A percentile compares a stretch with the other conserved stretches of the same genome.
phyloP scores from a whole-genome alignment of 768 basidiomycete species.

The Kwoniella shandongensis region DNA sequence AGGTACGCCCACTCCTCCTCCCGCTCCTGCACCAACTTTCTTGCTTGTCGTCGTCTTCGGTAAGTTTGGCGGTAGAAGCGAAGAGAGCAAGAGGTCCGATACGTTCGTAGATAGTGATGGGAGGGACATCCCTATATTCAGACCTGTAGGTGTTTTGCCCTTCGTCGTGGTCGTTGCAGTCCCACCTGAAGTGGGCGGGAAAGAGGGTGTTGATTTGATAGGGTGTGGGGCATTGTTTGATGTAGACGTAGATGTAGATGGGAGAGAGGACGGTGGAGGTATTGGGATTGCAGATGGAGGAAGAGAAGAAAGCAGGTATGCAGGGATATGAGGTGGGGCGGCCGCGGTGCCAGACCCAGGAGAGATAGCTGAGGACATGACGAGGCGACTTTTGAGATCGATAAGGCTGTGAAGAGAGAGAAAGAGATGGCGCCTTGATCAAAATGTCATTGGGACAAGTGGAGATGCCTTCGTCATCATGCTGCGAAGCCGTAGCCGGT shows the following conservation, averaged over 20 bases:
- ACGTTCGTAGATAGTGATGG: slow-evolving; percentile 37
- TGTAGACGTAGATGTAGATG: slow-evolving; percentile 1
- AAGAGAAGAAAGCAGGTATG: slow-evolving; percentile 53
- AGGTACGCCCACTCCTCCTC: slow-evolving; percentile 20
- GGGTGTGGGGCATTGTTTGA: slow-evolving; percentile 8
- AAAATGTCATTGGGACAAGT: too few relatives aligned
- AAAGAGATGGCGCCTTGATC: too few relatives aligned
- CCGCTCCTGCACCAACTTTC: background rate
- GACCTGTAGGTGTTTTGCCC: background rate
- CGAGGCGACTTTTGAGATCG: too few relatives aligned
- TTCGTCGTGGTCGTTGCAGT: slow-evolving; percentile 4
- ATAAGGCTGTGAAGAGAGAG: too few relatives aligned
- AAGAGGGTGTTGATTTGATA: slow-evolving; percentile 47
- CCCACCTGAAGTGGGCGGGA: slow-evolving; percentile 55
- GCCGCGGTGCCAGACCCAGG: too few relatives aligned
- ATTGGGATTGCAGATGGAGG: slow-evolving; percentile 54
- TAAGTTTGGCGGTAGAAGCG: slow-evolving; percentile 42
- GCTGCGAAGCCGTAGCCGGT: too few relatives aligned
- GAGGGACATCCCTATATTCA: slow-evolving; percentile 18
- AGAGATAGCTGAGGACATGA: too few relatives aligned
- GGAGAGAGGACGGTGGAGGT: slow-evolving; percentile 19
- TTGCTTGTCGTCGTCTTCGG: slow-evolving; percentile 28
- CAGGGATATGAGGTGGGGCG: slow-evolving; percentile 2
- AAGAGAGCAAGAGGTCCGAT: slow-evolving; percentile 50
- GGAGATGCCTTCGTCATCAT: too few relatives aligned